Evolutionary conservation across 2,329 filamentous ascomycete species (phyloP).

Genomic region (Fusarium begoniae): DNA sequence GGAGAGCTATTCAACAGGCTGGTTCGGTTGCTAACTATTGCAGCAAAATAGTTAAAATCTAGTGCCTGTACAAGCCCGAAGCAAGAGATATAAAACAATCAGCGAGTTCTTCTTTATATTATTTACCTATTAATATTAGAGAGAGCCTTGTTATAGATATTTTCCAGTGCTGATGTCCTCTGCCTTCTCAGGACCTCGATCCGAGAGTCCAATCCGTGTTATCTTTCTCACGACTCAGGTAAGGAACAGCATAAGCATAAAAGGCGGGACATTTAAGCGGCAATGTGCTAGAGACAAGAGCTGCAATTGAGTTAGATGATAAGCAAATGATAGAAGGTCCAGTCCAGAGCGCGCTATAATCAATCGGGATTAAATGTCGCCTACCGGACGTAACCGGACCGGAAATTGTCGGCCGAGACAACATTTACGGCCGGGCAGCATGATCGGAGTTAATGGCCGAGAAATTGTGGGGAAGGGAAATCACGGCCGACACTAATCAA

Average conservation of each 20-base stretch:
- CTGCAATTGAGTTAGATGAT: not conserved
- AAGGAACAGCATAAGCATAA: not conserved
- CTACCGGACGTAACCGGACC: constrained; percentile 44
- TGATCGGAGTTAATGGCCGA: not conserved
- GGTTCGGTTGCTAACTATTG: not conserved
- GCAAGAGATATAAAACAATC: fast-evolving
- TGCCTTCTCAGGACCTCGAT: not conserved
- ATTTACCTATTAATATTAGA: too few species aligned
- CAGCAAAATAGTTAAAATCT: not conserved
- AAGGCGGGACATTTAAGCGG: fast-evolving
- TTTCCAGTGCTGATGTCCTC: too few species aligned
- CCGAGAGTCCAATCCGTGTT: fast-evolving
- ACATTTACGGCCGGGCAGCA: not conserved
- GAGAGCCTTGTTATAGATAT: fast-evolving
- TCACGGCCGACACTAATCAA: not conserved
- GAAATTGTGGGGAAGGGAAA: not conserved
- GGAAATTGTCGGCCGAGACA: not conserved
- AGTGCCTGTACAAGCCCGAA: too few species aligned
- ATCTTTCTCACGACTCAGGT: not conserved
- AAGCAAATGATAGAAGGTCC: not conserved
- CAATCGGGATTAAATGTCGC: not conserved
- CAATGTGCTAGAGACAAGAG: not conserved
- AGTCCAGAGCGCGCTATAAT: fast-evolving
- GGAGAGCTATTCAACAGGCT: not conserved
- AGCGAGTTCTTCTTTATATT: too few species aligned